Evolutionary conservation across 176 grass and related monocot species (phyloP), one percentile per base, ranked within the genome.

Genomic region (Carex littledalei): DNA sequence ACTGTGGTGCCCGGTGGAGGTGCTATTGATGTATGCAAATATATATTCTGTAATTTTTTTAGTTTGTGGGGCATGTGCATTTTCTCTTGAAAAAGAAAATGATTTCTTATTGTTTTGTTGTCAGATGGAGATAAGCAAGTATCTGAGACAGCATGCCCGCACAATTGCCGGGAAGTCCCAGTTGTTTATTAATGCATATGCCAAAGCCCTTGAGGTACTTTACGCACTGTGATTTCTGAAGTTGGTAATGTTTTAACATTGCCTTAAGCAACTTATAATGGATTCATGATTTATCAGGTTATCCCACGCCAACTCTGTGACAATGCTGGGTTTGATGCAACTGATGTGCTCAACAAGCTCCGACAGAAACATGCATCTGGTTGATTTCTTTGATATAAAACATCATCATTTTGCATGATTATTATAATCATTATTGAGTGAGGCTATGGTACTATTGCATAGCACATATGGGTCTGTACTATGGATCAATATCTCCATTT

Each of bases 281-380:
- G 32, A 49, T 81, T 86, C 4, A 55, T 55, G 14, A 56, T 43
- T 53, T 20, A 85, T 63, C 83, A 92, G 94, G 89, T 97, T 74
- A 97, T 97, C 81, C 94, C 94, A 35, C 87, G 92, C 10, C 94
- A 97, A 92, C 94, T 97, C 80, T 97, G 94, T 57, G 92, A 94
- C 81, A 97, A 97, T 86, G 94, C 94, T 91, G 94, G 92, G 76
- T 97, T 94, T 86, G 94, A 97, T 34, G 92, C 94, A 84, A 97
- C 92, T 18, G 94, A 97, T 81, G 92, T 94, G 15, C 84, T 97
- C 50, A 97, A 94, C 78, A 97, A 94, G 86, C 94, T 97, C 37
- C 89, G 94, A 75, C 94, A 97, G 79, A 97, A 97, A 62, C 94
- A 97, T 82, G 92, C 94, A 85, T 90, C 94, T 84, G 92, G 94